Percentiles rank a stretch among this genome's conserved stretches.
phyloP scores from a whole-genome alignment of 345 rosid species.

The Geranium rotundifolium region DNA sequence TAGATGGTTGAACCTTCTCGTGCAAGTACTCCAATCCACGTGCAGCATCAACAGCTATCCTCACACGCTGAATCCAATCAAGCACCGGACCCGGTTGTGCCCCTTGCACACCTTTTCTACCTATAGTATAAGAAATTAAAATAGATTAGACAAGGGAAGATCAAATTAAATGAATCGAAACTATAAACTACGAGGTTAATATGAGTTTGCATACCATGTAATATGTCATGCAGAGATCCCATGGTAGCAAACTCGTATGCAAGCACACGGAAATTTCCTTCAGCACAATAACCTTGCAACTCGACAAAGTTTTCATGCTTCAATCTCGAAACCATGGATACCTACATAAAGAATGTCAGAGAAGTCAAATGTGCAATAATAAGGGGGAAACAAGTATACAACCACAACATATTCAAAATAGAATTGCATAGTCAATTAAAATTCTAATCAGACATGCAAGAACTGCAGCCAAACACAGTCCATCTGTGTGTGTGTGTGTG shows the following conservation, averaged over 20 bases:
- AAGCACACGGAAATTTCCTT: slow-evolving; percentile 19
- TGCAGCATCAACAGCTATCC: slow-evolving; percentile 27
- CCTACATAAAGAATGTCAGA: slow-evolving; percentile 12
- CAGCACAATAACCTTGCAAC: slow-evolving; percentile 26
- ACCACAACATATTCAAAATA: no score
- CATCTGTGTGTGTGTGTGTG: no score
- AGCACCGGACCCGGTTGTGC: slow-evolving; percentile 30
- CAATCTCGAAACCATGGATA: slow-evolving; percentile 24
- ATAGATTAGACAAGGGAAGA: not conserved
- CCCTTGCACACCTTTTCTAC: slow-evolving; percentile 32
- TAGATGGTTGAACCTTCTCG: slow-evolving; percentile 26
- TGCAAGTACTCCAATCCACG: slow-evolving; percentile 29
- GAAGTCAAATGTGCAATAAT: not conserved
- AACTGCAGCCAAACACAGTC: no score
- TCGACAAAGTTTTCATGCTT: slow-evolving; percentile 29
- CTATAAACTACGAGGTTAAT: not conserved
- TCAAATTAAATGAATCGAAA: not conserved
- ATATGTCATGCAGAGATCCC: slow-evolving; percentile 30
- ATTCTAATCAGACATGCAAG: no score
- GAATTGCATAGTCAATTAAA: no score
- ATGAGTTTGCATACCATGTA: slow-evolving; percentile 17
- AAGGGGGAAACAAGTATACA: no score
- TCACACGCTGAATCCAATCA: slow-evolving; percentile 24
- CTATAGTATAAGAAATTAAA: slow-evolving; percentile 5
- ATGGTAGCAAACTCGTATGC: slow-evolving; percentile 21